Evolutionary conservation across 192 early-diverging fungal species (phyloP).

Genomic region (Geosiphon pyriformis): DNA sequence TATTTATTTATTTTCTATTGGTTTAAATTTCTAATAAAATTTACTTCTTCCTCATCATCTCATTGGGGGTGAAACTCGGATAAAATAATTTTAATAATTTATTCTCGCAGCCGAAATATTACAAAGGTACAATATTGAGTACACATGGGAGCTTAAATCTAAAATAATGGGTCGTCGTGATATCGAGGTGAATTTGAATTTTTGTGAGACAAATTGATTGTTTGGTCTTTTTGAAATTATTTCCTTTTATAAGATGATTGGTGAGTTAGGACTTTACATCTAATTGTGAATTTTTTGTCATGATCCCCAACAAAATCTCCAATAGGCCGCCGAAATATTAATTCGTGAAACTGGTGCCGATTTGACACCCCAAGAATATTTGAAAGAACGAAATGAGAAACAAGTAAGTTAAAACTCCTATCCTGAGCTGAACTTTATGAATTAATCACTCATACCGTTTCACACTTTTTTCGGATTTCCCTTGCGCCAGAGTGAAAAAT

Average conservation of each 20-base stretch:
- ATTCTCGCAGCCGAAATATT: conserved; percentile 54
- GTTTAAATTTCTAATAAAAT: no score
- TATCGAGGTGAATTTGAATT: conserved; percentile 35
- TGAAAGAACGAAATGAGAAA: conserved; percentile 51
- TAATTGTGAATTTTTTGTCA: not conserved
- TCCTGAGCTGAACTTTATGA: conserved; percentile 19
- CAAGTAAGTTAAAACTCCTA: conserved; percentile 37
- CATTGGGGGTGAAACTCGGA: no score
- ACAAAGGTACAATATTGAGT: conserved; percentile 61
- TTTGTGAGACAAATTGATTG: no score
- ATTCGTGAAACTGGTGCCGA: conserved; percentile 61
- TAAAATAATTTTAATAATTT: not conserved
- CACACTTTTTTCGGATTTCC: no score
- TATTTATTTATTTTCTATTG: no score
- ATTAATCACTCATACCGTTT: conserved; percentile 3
- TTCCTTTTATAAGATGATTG: no score
- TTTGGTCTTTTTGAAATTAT: not conserved
- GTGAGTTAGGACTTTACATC: not conserved
- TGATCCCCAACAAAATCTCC: conserved; percentile 2
- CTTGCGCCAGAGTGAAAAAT: not conserved
- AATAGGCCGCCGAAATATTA: conserved; percentile 55
- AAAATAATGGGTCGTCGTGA: conserved; percentile 70
- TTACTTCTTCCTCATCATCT: no score
- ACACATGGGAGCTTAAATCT: conserved; percentile 62
- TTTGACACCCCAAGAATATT: conserved; percentile 78